Percentiles rank a stretch among this genome's conserved stretches.
Conservation (phyloP, 768 basidiomycete species). For the Pulveroboletus ravenelii region DNA sequence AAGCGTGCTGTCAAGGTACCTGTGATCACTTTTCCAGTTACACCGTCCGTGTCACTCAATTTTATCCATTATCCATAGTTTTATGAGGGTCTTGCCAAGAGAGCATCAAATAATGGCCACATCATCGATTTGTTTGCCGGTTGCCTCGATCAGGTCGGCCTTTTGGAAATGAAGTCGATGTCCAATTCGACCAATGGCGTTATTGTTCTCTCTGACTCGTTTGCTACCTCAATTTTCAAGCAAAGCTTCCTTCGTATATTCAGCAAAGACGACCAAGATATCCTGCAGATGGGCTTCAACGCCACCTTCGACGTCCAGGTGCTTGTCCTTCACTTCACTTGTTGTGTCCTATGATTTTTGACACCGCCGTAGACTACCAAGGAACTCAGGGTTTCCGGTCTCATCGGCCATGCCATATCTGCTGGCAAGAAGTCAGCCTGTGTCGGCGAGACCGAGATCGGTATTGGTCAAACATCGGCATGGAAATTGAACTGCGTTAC, state of each 20-base stretch:
- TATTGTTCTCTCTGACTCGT: constrained; percentile 94
- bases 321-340: constrained; percentile 7
- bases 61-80: constrained; percentile 48
- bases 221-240: constrained; percentile 97
- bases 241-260: constrained; percentile 94
- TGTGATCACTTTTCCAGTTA: background rate
- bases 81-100: constrained; percentile 90
- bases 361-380: constrained; percentile 74
- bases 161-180: constrained; percentile 95
- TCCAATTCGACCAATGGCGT: constrained; percentile 95
- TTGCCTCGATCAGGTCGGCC: constrained; percentile 95
- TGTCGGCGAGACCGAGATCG: constrained; percentile 98
- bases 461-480: constrained; percentile 96
- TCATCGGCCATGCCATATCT: constrained; percentile 97
- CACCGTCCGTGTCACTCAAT: background rate
- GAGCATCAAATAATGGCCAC: constrained; percentile 92
- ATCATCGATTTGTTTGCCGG: constrained; percentile 94
- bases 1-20: constrained; percentile 92
- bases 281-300: constrained; percentile 97
- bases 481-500: constrained; percentile 95
- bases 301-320: constrained; percentile 98
- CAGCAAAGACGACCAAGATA: constrained; percentile 87
- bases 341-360: background rate
- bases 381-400: constrained; percentile 95
- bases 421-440: constrained; percentile 94